Conservation (phyloP, 78 protist species). For the Pelomyxa schiedti region DNA sequence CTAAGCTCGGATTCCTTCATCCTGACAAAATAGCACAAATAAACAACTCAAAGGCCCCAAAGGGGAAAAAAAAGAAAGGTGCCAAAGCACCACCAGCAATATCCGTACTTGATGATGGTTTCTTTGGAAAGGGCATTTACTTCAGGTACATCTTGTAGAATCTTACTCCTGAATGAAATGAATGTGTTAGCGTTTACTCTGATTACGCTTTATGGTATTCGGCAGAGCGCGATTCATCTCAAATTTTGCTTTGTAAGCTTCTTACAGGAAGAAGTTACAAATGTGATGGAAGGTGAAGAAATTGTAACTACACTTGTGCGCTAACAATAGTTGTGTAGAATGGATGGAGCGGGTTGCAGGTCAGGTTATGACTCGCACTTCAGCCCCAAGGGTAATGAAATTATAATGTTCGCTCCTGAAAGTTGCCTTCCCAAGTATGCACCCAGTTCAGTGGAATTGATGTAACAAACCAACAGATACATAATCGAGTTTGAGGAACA, state of each 20-base stretch:
- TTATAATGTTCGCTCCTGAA: not conserved
- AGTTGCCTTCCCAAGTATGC: not conserved
- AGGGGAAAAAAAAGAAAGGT: not conserved
- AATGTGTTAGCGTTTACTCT: not conserved
- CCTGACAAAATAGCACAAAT: not conserved
- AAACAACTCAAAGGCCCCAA: not conserved
- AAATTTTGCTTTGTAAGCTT: not conserved
- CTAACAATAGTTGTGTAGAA: no score
- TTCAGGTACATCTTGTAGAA: not conserved
- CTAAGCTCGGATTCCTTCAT: constrained; percentile 1
- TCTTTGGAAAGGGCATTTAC: constrained; percentile 1
- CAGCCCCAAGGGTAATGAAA: constrained; percentile 7
- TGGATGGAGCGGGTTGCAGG: not conserved
- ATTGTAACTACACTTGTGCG: no score
- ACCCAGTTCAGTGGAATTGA: no score
- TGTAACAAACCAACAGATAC: no score
- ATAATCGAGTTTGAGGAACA: not conserved
- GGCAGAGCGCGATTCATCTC: not conserved
- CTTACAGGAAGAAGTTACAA: not conserved
- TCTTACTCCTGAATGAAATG: not conserved
- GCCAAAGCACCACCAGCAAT: not conserved
- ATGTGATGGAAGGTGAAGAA: no score
- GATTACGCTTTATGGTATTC: constrained; percentile 6
- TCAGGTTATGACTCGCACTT: not conserved
- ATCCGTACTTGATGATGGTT: not conserved